These are phyloP conservation scores for Eucalyptus victrix DNA, from an alignment of 345 rosid species.

Conservation along the genomic window DNA sequence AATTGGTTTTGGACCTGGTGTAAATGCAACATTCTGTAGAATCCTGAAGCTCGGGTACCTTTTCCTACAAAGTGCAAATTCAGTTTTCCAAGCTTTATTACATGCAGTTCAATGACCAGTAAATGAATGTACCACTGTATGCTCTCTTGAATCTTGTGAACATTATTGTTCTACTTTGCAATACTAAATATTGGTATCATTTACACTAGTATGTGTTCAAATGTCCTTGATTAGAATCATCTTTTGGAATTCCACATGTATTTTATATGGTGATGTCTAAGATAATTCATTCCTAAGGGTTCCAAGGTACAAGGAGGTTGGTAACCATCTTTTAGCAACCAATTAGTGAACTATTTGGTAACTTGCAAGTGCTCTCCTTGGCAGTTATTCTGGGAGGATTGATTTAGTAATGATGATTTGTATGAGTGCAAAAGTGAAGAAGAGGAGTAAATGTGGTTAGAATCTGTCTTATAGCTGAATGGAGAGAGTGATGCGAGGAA, in stretches of 20 bases:
- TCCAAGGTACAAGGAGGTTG: not conserved
- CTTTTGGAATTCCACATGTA: not conserved
- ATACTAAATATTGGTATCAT: not conserved
- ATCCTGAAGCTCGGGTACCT: conserved; percentile 49
- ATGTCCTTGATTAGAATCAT: not conserved
- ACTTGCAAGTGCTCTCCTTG: not conserved
- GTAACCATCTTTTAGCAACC: not conserved
- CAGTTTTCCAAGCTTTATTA: not conserved
- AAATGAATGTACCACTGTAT: not conserved
- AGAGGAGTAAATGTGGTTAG: not conserved
- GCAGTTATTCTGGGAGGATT: not conserved
- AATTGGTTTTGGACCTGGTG: conserved; percentile 64
- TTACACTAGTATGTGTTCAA: not conserved
- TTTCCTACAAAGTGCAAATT: not conserved
- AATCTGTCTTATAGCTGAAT: not conserved
- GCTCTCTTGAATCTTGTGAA: not conserved
- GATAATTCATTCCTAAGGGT: not conserved
- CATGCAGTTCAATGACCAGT: not conserved
- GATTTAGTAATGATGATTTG: not conserved
- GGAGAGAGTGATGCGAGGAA: not conserved
- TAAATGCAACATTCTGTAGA: conserved; percentile 60
- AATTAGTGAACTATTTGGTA: not conserved
- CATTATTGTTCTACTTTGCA: not conserved
- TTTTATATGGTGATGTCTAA: not conserved
- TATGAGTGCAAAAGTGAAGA: not conserved